Percentiles rank a stretch among this genome's conserved stretches.
phyloP scores from a whole-genome alignment of 352 stramenopile genomes.

The Pythium dissimile region DNA sequence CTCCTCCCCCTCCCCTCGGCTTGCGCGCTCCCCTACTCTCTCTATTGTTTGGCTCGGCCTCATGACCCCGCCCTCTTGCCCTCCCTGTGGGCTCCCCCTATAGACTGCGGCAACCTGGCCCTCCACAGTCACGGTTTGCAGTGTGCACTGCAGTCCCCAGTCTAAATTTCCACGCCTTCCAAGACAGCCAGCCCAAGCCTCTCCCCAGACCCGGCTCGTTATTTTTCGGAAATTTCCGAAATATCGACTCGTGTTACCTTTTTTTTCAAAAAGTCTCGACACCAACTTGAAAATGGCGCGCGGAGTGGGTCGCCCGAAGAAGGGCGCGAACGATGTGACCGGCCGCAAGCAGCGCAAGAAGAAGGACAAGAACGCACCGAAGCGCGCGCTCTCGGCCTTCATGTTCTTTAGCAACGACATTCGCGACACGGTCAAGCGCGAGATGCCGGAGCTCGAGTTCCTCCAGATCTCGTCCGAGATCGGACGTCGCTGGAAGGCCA shows the following conservation, averaged over 20 bases:
- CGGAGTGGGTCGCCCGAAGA: constrained; percentile 67
- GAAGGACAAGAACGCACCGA: constrained; percentile 91
- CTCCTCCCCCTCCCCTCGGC: constrained; percentile 8
- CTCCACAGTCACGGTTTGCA: constrained; percentile 28
- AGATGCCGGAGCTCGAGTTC: constrained; percentile 85
- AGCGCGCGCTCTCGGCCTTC: constrained; percentile 87
- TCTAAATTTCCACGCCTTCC: constrained; percentile 55
- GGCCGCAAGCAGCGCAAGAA: constrained; percentile 84
- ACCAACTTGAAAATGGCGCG: constrained; percentile 49
- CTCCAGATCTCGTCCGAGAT: constrained; percentile 87
- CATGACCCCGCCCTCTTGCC: constrained; percentile 9
- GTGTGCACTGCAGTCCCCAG: constrained; percentile 35
- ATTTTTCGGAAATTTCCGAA: constrained; percentile 35
- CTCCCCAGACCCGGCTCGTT: not conserved
- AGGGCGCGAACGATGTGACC: constrained; percentile 52
- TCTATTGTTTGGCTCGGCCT: constrained; percentile 11
- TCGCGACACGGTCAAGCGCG: constrained; percentile 84
- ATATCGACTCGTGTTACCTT: constrained; percentile 16
- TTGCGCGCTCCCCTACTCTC: constrained; percentile 16
- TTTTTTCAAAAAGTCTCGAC: constrained; percentile 20
- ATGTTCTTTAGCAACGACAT: constrained; percentile 92
- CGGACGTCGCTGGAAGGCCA: constrained; percentile 78
- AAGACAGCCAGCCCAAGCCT: constrained; percentile 36
- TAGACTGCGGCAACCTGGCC: not conserved
- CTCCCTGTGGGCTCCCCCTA: constrained; percentile 1